A percentile compares a stretch with the other conserved stretches of the same genome.
phyloP scores from a whole-genome alignment of 768 basidiomycete species.

The Lactifluus rugatus region DNA sequence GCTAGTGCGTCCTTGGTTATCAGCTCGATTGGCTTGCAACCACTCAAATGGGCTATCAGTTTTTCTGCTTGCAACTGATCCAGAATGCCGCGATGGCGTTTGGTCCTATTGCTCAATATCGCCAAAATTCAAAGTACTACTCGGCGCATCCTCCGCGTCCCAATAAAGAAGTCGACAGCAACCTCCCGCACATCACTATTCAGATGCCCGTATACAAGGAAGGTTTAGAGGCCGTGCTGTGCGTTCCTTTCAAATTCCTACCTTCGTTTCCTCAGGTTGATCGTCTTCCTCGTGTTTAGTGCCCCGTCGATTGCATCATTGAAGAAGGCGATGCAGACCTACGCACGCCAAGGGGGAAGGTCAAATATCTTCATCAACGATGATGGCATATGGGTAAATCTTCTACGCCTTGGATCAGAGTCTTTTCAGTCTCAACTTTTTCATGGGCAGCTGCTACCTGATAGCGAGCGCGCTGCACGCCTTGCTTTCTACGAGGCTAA shows the following conservation, averaged over 20 bases:
- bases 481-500: slow-evolving; percentile 46
- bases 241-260: slow-evolving; percentile 20
- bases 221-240: slow-evolving; percentile 42
- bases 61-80: slow-evolving; percentile 36
- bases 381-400: slow-evolving; percentile 43
- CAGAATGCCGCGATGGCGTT: slow-evolving; percentile 34
- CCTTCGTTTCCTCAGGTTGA: not conserved
- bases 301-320: slow-evolving; percentile 43
- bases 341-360: slow-evolving; percentile 56
- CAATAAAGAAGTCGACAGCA: slow-evolving; percentile 35
- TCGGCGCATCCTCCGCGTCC: slow-evolving; percentile 36
- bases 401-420: not conserved
- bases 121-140: slow-evolving; percentile 45
- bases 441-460: slow-evolving; percentile 28
- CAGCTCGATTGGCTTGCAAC: not conserved
- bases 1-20: slow-evolving; percentile 25
- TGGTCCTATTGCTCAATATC: slow-evolving; percentile 45
- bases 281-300: slow-evolving; percentile 17
- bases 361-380: slow-evolving; percentile 52
- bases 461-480: slow-evolving; percentile 38
- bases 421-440: not conserved
- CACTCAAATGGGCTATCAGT: slow-evolving; percentile 4
- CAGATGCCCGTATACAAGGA: slow-evolving; percentile 55
- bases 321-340: slow-evolving; percentile 53
- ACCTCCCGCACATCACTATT: slow-evolving; percentile 41